These are phyloP conservation scores for Pleurotus giganteus DNA, from an alignment of 768 basidiomycete species.

Conservation along the genomic window DNA sequence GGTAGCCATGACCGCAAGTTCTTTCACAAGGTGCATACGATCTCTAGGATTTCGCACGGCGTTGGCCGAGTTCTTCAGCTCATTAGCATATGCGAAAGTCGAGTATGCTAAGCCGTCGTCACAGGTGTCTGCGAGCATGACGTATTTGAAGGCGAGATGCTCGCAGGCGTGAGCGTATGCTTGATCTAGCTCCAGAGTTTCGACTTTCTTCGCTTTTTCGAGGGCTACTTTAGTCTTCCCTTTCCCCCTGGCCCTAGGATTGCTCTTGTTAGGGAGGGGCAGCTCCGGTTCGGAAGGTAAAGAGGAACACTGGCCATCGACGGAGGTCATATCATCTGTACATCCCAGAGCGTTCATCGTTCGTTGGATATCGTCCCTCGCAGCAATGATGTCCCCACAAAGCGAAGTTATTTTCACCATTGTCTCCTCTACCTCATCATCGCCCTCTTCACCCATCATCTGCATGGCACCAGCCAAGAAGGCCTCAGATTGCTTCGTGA, in stretches of 20 bases:
- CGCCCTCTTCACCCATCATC: conserved; percentile 36
- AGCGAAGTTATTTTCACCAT: conserved; percentile 41
- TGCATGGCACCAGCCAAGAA: conserved; percentile 44
- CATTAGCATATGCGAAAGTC: conserved; percentile 31
- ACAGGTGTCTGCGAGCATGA: conserved; percentile 24
- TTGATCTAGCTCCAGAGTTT: conserved; percentile 33
- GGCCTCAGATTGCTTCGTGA: conserved; percentile 48
- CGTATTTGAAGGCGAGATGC: conserved; percentile 44
- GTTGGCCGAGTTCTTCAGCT: conserved; percentile 30
- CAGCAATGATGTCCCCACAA: conserved; percentile 52
- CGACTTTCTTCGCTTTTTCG: conserved; percentile 14
- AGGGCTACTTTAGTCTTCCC: not conserved
- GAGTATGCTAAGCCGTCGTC: conserved; percentile 24
- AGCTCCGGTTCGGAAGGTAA: not conserved
- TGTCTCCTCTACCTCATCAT: conserved; percentile 35
- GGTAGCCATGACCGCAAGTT: conserved; percentile 55
- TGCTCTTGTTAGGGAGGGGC: not conserved
- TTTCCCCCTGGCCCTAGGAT: conserved; percentile 9
- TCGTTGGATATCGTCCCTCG: conserved; percentile 46
- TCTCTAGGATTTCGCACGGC: conserved; percentile 43
- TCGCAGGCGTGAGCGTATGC: conserved; percentile 44
- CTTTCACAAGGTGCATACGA: conserved; percentile 51
- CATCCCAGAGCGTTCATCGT: conserved; percentile 40
- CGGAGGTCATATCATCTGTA: conserved; percentile 10
- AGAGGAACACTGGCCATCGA: conserved; percentile 10